Base-by-base conservation (phyloP, 306 rosid genomes). In the Cicer judaicum region DNA sequence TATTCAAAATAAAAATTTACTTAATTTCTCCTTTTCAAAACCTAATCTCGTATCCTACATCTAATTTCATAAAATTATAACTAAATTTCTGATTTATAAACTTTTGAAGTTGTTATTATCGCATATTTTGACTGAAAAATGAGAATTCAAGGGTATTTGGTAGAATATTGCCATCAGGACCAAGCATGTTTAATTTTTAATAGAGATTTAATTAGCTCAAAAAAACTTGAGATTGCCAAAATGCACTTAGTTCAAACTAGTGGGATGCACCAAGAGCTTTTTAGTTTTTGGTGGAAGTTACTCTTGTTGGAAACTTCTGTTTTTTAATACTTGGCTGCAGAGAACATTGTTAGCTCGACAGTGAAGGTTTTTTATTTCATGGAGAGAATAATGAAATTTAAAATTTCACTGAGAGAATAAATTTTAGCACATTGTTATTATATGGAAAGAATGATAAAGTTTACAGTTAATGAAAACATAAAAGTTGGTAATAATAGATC, bases 271-370 rank as follows among this genome's bases (percentile, higher is more conserved):
- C n/a, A 13, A 3, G 54, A 44, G 5, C 19, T 42, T 72, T 5
- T 47, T 29, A 29, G 34, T 34, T 19, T 46, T 3, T 13, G 10
- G 12, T 60, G 44, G 53, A 13, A 8, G 24, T 78, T 70, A 14
- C 42, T 39, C 54, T 69, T 59, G 65, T 49, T 50, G 64, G 72
- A 21, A 60, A 47, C 36, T 47, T 47, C n/a, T 47, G 36, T 29
- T 29, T 29, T 29, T 29, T 29, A 29, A 29, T 29, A 29, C 36
- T 29, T 29, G 36, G 36, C 36, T 29, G 36, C 36, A 29, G 36
- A 29, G 36, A 3, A 29, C 36, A 29, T 29, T 29, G 36, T 29
- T 29, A 29, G 5, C 36, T 29, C 5, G 36, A 29, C 36, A 3
- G 36, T 29, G 36, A 4, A 29, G 36, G 36, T 29, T 29, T 29